A percentile compares a stretch with the other conserved stretches of the same genome.
Conservation (phyloP, 1,284 basidiomycete species). For the Ustilago vetiveriae region DNA sequence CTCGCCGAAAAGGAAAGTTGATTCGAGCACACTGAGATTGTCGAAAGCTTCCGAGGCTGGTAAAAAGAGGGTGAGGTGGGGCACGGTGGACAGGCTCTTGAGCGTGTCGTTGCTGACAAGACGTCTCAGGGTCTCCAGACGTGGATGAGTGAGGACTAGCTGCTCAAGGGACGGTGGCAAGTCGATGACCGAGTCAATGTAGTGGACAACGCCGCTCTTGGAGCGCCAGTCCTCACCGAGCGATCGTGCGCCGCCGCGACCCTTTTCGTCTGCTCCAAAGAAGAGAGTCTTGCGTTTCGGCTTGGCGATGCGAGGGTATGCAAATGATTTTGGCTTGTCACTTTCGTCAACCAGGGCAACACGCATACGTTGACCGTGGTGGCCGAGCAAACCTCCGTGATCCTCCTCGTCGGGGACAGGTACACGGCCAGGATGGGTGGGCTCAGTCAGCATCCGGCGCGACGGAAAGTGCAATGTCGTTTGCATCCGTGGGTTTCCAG, state of each 20-base stretch:
- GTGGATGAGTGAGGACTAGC: constrained; percentile 53
- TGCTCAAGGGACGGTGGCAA: constrained; percentile 76
- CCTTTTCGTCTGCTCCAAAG: constrained; percentile 78
- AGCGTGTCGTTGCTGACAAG: constrained; percentile 63
- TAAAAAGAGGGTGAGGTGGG: constrained; percentile 87
- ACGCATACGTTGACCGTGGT: constrained; percentile 83
- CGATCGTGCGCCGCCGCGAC: constrained; percentile 72
- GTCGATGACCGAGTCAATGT: constrained; percentile 79
- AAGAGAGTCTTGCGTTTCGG: constrained; percentile 11
- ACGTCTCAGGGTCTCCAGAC: constrained; percentile 61
- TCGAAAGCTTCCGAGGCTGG: constrained; percentile 85
- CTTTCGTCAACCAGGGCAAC: constrained; percentile 63
- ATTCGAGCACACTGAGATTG: constrained; percentile 50
- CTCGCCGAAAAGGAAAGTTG: constrained; percentile 49
- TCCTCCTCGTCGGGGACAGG: constrained; percentile 64
- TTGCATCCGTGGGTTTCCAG: constrained; percentile 64
- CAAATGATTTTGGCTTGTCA: neutral
- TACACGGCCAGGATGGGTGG: constrained; percentile 64
- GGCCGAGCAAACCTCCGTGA: constrained; percentile 77
- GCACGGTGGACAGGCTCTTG: constrained; percentile 54
- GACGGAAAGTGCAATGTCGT: constrained; percentile 72
- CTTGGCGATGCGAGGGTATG: neutral
- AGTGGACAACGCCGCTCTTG: constrained; percentile 78
- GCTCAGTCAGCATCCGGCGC: constrained; percentile 81
- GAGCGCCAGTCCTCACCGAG: constrained; percentile 69